Base-by-base conservation (phyloP, 805 yeast species). In the Saccharomycopsis fodiens region DNA sequence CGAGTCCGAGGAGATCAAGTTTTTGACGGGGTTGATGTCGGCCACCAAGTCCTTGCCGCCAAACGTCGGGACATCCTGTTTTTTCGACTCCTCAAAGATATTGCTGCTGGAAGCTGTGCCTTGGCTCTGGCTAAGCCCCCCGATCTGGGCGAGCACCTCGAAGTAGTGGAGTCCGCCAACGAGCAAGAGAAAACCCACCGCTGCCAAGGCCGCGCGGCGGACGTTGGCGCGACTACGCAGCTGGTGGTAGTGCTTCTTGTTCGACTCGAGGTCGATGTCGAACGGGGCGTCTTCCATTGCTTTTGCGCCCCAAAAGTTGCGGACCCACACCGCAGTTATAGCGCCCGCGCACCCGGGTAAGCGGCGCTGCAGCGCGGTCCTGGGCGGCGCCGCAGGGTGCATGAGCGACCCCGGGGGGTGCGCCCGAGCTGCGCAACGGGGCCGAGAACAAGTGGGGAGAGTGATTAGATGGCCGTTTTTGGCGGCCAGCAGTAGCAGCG, bases 1-100 rank as follows among this genome's bases (percentile, higher is more conserved):
- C 6, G 30, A 19, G 22, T 40, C 43, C 17, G 35, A 27, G 35
- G 21, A 29, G n/a, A 40, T 29, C 23, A 40, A 40, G 12, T 40
- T 40, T 13, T 17, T 17, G 36, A 15, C 20, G 15, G 36, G 20
- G 15, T 19, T 32, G 10, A 32, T 5, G 20, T 15, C 17, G 15
- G 36, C 15, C 29, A 25, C 29, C 10, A 25, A 7, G 36, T 32
- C 36, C 12, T 32, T 32, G 8, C 19, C 20, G 8, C 17, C 8
- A 7, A n/a, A 19, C 10, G 10, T 10, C 10, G 29, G 29, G 10
- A 10, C 6, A 6, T 7, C 29, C 29, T 25, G 29, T 6, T 7
- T 25, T 6, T 25, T 10, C 10, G 10, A 7, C 29, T 25, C 29
- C n/a, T n/a, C n/a, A n/a, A n/a, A n/a, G n/a, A n/a, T n/a, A n/a